Evolutionary conservation across 208 protist species (phyloP), one percentile per base, ranked within the genome.

Genomic region (Leishmania arabica): DNA sequence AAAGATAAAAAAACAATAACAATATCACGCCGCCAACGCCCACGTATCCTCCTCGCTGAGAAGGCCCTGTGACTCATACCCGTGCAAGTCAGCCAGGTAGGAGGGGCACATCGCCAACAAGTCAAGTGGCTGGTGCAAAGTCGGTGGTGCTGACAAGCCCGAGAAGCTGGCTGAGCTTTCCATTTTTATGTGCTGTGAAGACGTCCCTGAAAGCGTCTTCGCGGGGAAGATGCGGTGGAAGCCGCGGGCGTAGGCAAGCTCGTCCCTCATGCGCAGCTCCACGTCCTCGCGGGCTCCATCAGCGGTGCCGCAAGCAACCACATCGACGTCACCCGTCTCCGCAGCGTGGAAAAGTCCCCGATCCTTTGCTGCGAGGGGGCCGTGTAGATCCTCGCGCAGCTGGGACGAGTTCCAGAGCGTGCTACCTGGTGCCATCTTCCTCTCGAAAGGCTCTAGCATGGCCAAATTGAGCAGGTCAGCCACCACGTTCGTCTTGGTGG

Each of bases 401-500:
- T 40, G 53, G 27, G 56, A 45, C 0, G 80, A 76, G 77, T 66
- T 73, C 73, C 79, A 78, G 27, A 87, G 79, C 6, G 84, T 65
- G 31, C 56, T 49, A n/a, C 79, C 77, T 0, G 68, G 78, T 7
- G 78, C 13, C n/a, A 75, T 77, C 1, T 24, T 73, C 9, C 90
- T 86, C 73, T 90, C 90, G 86, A 98, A 97, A 0, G 92, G 93
- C 84, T 97, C 90, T 40, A 96, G 76, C 84, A 95, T 91, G 17
- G 88, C 88, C 34, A 98, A 66, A 81, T 98, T 97, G 9, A 98
- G 87, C 65, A 98, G 62, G 80, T 98, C 93, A 1, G 96, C 74
- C 42, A 96, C 82, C n/a, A 98, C 86, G 72, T 93, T 96, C 3
- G 87, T 95, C 77, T 98, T 98, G 8, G 95, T 91, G 11, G 87